A percentile compares a stretch with the other conserved stretches of the same genome.
These are phyloP conservation scores for Boletus edulis DNA, from an alignment of 768 basidiomycete species.

Conservation along the genomic window DNA sequence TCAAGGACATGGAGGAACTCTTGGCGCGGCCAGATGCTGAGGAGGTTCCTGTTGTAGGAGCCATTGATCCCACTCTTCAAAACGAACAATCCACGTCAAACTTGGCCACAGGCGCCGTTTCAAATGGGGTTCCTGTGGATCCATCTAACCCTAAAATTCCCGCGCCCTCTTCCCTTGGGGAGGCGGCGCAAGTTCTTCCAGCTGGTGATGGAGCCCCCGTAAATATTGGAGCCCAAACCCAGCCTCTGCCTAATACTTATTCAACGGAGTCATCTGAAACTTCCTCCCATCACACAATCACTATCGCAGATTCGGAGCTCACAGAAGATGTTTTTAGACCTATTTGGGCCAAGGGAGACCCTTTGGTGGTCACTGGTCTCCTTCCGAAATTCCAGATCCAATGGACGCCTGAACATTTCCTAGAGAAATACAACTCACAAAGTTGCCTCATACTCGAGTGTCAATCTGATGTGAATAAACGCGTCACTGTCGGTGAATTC, in stretches of 20 bases:
- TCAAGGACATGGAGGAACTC: constrained; percentile 66
- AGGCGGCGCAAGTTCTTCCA: constrained; percentile 4
- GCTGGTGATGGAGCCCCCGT: constrained; percentile 2
- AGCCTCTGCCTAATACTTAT: constrained; percentile 1
- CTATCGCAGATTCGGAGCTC: constrained; percentile 48
- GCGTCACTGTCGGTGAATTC: constrained; percentile 72
- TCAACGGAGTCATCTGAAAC: constrained; percentile 32
- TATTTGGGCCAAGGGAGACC: constrained; percentile 73
- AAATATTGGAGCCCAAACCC: constrained; percentile 3
- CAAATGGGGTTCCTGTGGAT: constrained; percentile 13
- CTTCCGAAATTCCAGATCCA: constrained; percentile 57
- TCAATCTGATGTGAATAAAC: constrained; percentile 63
- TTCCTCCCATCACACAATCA: constrained; percentile 45
- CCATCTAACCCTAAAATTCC: constrained; percentile 1
- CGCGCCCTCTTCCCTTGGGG: constrained; percentile 6
- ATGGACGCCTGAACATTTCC: constrained; percentile 87
- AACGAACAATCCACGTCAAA: constrained; percentile 8
- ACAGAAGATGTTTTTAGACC: constrained; percentile 59
- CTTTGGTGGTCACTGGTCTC: constrained; percentile 73
- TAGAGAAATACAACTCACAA: constrained; percentile 60
- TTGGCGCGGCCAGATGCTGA: constrained; percentile 34
- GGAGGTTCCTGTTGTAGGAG: constrained; percentile 18
- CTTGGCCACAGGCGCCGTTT: not conserved
- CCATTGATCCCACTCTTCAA: constrained; percentile 31
- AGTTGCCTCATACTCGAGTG: constrained; percentile 78